Percentiles rank a stretch among this genome's conserved stretches.
Evolutionary conservation across 257 asterid species (phyloP).

Genomic region (Solanum stenotomum): DNA sequence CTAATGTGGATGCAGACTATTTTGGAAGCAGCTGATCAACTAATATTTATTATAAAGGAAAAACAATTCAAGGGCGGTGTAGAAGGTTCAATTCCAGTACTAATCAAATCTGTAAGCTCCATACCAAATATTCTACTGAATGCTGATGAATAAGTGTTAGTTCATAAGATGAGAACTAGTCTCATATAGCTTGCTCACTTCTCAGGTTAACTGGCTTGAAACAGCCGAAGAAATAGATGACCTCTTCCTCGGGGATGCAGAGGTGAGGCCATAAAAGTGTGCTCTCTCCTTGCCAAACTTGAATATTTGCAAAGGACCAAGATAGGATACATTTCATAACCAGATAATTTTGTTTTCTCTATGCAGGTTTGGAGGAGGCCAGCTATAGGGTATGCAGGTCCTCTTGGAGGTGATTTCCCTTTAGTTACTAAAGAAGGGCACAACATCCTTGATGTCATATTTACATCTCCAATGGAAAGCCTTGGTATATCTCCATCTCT

Average conservation of each 20-base stretch:
- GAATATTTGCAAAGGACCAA: neutral
- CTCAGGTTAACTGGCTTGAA: constrained; percentile 65
- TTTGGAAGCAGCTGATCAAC: constrained; percentile 48
- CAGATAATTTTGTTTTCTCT: neutral
- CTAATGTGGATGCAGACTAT: constrained; percentile 44
- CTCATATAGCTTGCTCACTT: neutral
- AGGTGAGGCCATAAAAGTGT: constrained; percentile 25
- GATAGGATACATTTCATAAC: neutral
- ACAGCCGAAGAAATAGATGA: constrained; percentile 82
- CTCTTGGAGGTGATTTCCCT: constrained; percentile 64
- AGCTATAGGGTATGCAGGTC: constrained; percentile 51
- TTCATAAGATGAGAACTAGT: neutral
- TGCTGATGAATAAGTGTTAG: neutral
- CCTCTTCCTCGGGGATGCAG: constrained; percentile 78
- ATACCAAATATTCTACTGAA: neutral
- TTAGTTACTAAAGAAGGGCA: constrained; percentile 63
- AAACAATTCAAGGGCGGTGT: constrained; percentile 37
- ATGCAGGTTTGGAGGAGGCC: constrained; percentile 70
- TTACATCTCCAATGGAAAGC: constrained; percentile 56
- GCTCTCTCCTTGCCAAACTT: neutral
- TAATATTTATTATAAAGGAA: constrained; percentile 42
- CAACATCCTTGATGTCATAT: constrained; percentile 56
- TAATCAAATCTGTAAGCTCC: constrained; percentile 53
- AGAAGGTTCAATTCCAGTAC: constrained; percentile 65
- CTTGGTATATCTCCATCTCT: constrained; percentile 39